Evolutionary conservation across 306 rosid genomes (phyloP), one percentile per base, ranked within the genome.

Genomic region (Trichosanthes truncata): DNA sequence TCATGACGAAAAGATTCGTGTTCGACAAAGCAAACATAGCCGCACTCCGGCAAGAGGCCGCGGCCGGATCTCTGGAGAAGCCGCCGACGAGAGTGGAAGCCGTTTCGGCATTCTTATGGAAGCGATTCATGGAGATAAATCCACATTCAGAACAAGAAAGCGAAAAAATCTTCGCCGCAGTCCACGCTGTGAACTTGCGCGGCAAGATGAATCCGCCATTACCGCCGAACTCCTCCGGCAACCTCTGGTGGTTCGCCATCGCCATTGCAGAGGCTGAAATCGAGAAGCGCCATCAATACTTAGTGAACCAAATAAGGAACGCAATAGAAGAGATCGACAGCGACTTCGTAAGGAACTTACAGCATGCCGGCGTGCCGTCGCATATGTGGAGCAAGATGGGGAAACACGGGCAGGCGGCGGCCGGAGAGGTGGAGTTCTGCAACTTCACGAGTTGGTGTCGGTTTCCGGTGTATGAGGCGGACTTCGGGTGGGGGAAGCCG

Each of bases 401-500:
- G 78, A 82, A 66, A 49, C 69, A 26, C 25, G 51, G 48, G 11
- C 75, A 4, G 1, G 25, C 67, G 5, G 43, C 20, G 18, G 66
- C 69, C 6, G 80, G 83, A 11, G 86, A 83, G 78, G 78, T 76
- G 61, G 73, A 52, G 9, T 49, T 63, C 4, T 73, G 80, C 35
- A 79, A 48, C 61, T 73, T 83, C 36, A 83, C 82, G 8, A 83
- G 85, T 35, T 67, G 76, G 80, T 83, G 82, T 4, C 45, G 80
- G 71, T 83, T 83, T 52, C 79, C 76, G 0, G 38, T 84, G 6
- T 83, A 84, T 23, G 88, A 87, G n/a, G 75, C 74, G 40, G 81
- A 87, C 35, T 81, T 87, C 8, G 90, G 88, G 41, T 80, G 85
- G 90, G 85, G 88, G 36, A 84, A 82, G 21, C 88, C 90, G 4